Evolutionary conservation across 1,139 yeast genomes (phyloP).

Genomic region (Pichia sp.): DNA sequence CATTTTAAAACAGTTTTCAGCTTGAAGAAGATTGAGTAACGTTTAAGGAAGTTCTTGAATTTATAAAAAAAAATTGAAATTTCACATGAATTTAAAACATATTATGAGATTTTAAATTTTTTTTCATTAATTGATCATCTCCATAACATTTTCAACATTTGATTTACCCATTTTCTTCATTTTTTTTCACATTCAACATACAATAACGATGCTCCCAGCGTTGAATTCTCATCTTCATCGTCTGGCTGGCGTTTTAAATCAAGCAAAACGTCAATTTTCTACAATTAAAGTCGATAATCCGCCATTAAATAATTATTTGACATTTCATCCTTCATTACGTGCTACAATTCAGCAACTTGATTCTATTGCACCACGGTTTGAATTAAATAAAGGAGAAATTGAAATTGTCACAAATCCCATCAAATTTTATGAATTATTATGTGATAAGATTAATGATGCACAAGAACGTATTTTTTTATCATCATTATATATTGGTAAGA

Average conservation of each 20-base stretch:
- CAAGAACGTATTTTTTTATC: conserved; percentile 68
- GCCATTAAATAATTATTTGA: conserved; percentile 20
- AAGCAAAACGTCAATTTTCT: conserved; percentile 18
- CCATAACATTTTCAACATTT: neutral
- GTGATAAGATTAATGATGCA: conserved; percentile 47
- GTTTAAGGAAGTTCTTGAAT: neutral
- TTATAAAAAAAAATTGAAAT: neutral
- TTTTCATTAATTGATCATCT: neutral
- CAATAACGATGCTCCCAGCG: conserved; percentile 3
- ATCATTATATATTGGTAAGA: conserved; percentile 79
- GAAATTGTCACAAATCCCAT: conserved; percentile 60
- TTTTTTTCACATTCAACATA: neutral
- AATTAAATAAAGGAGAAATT: conserved; percentile 52
- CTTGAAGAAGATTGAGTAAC: neutral
- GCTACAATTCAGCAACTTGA: conserved; percentile 53
- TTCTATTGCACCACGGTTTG: conserved; percentile 65
- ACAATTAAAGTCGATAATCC: conserved; percentile 25
- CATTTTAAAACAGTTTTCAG: too few species aligned
- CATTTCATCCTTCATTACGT: conserved; percentile 45
- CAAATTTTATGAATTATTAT: conserved; percentile 61
- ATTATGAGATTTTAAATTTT: neutral
- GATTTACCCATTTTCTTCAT: neutral
- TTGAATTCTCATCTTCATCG: conserved; percentile 9
- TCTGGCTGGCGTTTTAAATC: conserved; percentile 1
- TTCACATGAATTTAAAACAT: conserved; percentile 2